phyloP scores from a whole-genome alignment of 2,329 filamentous ascomycete species.

The Metarhizium guizhouense region DNA sequence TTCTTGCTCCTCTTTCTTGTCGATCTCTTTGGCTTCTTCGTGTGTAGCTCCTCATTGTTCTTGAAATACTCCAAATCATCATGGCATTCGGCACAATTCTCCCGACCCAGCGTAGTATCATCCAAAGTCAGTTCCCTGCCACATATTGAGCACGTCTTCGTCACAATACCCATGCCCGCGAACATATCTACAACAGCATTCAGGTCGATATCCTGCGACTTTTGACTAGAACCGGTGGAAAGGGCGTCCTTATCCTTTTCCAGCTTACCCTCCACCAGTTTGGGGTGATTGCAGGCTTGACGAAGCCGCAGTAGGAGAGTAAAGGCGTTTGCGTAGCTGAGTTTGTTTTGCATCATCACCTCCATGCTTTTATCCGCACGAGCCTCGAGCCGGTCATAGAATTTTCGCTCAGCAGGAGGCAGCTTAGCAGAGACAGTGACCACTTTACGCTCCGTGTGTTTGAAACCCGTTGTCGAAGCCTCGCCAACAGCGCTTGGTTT shows the following conservation, averaged over 20 bases:
- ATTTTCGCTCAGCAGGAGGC: slow-evolving; percentile 68
- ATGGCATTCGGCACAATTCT: slow-evolving; percentile 64
- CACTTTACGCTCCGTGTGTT: slow-evolving; percentile 85
- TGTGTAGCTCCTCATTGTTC: slow-evolving; percentile 31
- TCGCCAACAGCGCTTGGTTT: slow-evolving; percentile 46
- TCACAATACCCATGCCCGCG: slow-evolving; percentile 69
- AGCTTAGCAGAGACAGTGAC: slow-evolving; percentile 72
- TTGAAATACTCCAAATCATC: slow-evolving; percentile 61
- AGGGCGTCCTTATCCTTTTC: slow-evolving; percentile 82
- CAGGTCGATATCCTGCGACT: slow-evolving; percentile 53
- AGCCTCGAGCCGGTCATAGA: slow-evolving; percentile 76
- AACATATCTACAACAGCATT: slow-evolving; percentile 83
- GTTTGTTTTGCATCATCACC: slow-evolving; percentile 74
- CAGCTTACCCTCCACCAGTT: slow-evolving; percentile 76
- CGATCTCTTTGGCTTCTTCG: slow-evolving; percentile 28
- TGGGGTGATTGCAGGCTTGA: slow-evolving; percentile 91
- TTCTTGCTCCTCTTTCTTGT: slow-evolving; percentile 14
- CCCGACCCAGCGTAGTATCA: slow-evolving; percentile 28
- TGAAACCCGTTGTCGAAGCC: slow-evolving; percentile 59
- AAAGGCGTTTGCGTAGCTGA: slow-evolving; percentile 90
- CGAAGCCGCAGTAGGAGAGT: slow-evolving; percentile 83
- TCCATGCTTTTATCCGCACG: slow-evolving; percentile 82
- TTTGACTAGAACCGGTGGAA: slow-evolving; percentile 49
- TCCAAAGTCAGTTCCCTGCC: slow-evolving; percentile 55
- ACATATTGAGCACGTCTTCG: slow-evolving; percentile 77